phyloP scores from a whole-genome alignment of 768 basidiomycete species.

The Trametes cingulata region DNA sequence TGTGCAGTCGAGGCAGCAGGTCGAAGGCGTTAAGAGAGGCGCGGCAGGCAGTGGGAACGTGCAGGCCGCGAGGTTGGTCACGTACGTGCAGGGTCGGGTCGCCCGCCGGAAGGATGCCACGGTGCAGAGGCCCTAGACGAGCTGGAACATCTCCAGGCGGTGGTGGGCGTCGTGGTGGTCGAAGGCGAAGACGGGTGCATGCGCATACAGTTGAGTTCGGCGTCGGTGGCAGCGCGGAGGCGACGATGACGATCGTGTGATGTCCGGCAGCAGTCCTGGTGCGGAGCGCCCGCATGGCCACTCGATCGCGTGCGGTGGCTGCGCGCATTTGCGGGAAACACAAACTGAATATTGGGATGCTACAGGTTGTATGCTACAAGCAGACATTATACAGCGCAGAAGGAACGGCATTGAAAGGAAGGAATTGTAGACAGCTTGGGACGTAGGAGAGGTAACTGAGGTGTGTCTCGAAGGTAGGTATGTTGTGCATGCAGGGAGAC shows the following conservation, averaged over 20 bases:
- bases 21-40: conserved; percentile 1
- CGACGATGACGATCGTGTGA: background rate
- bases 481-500: background rate
- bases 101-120: conserved; percentile 1
- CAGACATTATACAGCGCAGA: background rate
- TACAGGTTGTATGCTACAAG: conserved; percentile 14
- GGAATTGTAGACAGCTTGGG: too few species aligned
- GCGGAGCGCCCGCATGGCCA: background rate
- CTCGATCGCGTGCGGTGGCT: background rate
- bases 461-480: background rate
- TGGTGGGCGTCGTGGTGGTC: background rate
- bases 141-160: background rate
- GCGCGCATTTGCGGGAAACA: background rate
- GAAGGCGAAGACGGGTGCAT: background rate
- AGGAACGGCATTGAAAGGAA: background rate
- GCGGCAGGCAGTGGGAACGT: background rate
- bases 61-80: background rate
- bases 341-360: background rate
- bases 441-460: too few species aligned
- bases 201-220: background rate
- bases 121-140: background rate
- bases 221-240: background rate
- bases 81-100: conserved; percentile 6
- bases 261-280: background rate
- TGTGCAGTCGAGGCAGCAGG: background rate